These are phyloP conservation scores for Wallacemonas rigidus DNA, from an alignment of 208 protist genomes.

Conservation along the genomic window DNA sequence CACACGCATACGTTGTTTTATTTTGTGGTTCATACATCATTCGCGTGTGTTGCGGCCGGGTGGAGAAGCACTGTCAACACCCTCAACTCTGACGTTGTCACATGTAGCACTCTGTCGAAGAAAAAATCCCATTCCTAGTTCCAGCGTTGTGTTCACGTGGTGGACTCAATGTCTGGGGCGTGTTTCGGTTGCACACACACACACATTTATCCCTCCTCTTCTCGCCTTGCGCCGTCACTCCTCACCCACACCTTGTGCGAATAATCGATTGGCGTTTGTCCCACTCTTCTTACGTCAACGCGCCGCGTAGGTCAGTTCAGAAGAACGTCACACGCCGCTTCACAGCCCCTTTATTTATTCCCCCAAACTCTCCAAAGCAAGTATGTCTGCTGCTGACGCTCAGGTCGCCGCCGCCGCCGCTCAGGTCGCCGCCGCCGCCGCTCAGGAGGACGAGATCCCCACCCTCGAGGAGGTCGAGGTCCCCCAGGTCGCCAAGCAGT, in stretches of 20 bases:
- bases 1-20: too few species aligned
- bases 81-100: too few species aligned
- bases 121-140: too few species aligned
- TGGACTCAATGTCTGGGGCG: background rate
- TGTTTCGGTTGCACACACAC: background rate
- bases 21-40: too few species aligned
- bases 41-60: too few species aligned
- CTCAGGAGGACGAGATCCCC: constrained; percentile 68
- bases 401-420: constrained; percentile 55
- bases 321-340: constrained; percentile 4
- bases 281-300: constrained; percentile 7
- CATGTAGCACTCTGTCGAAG: too few species aligned
- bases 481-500: constrained; percentile 67
- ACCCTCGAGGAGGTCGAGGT: constrained; percentile 75
- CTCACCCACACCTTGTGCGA: too few species aligned
- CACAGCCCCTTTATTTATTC: constrained; percentile 5
- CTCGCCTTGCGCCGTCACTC: background rate
- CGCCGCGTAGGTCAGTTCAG: constrained; percentile 7
- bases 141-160: too few species aligned
- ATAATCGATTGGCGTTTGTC: background rate
- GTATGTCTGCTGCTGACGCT: constrained; percentile 58
- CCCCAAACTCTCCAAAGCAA: constrained; percentile 10
- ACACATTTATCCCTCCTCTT: background rate
- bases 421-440: constrained; percentile 46
- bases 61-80: too few species aligned